Evolutionary conservation across 2,329 filamentous ascomycete species (phyloP).

Genomic region (Cladosporium sp.): DNA sequence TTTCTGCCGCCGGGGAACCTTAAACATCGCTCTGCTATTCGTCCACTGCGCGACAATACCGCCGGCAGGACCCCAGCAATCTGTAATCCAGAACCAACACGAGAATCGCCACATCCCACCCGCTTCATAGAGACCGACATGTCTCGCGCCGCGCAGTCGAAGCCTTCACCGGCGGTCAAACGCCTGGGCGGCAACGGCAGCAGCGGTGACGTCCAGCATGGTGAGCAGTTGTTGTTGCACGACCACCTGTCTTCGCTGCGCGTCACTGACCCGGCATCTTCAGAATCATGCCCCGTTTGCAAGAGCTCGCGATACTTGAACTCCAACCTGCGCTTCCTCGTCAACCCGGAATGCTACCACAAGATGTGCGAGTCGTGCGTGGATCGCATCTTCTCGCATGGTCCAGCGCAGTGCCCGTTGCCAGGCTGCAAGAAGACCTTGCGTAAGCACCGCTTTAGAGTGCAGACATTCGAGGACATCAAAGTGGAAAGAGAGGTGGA

Average conservation of each 20-base stretch:
- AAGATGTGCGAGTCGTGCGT: slow-evolving; percentile 97
- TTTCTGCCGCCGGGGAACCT: not conserved
- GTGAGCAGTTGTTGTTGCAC: slow-evolving; percentile 21
- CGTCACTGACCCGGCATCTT: slow-evolving; percentile 11
- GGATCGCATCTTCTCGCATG: slow-evolving; percentile 85
- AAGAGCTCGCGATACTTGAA: slow-evolving; percentile 96
- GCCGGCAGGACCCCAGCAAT: not conserved
- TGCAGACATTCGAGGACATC: slow-evolving; percentile 86
- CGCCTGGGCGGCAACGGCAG: slow-evolving; percentile 17
- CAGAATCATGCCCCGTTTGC: slow-evolving; percentile 92
- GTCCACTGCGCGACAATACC: slow-evolving; percentile 10
- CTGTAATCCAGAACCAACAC: not conserved
- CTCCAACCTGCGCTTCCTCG: slow-evolving; percentile 86
- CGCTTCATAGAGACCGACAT: slow-evolving; percentile 19
- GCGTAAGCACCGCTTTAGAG: slow-evolving; percentile 75
- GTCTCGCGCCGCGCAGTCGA: slow-evolving; percentile 30
- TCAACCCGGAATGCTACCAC: slow-evolving; percentile 98
- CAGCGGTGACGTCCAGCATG: slow-evolving; percentile 23
- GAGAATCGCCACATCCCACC: not conserved
- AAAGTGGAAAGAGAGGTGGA: slow-evolving; percentile 89
- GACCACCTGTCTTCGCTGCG: slow-evolving; percentile 14
- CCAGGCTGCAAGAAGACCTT: slow-evolving; percentile 83
- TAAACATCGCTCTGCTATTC: slow-evolving; percentile 2
- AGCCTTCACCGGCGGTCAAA: slow-evolving; percentile 21
- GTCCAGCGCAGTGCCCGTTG: slow-evolving; percentile 87